Percentiles rank a stretch among this genome's conserved stretches.
These are phyloP conservation scores for Isoetes taiwanensis DNA, from an alignment of 75 land plant species.

Conservation along the genomic window DNA sequence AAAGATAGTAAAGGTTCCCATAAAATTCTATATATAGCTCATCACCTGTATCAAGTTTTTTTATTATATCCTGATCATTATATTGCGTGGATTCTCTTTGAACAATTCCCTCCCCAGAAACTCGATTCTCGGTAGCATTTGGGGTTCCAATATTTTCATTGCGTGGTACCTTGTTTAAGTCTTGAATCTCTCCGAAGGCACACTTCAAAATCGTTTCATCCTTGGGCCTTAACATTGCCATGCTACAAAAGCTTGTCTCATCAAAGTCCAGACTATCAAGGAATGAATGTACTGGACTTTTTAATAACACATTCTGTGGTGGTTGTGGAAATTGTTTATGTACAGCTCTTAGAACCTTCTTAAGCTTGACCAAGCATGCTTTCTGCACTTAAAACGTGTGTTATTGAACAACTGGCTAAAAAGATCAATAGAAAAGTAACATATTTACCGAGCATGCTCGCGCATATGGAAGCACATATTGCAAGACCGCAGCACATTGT, in stretches of 20 bases:
- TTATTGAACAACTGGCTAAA: background rate
- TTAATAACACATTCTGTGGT: constrained; percentile 49
- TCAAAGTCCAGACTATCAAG: constrained; percentile 63
- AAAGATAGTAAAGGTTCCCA: constrained; percentile 62
- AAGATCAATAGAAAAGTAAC: constrained; percentile 1
- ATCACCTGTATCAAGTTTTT: constrained; percentile 23
- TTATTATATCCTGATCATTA: background rate
- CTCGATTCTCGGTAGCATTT: too few relatives aligned
- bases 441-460: constrained; percentile 72
- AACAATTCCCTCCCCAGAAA: too few relatives aligned
- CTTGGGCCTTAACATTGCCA: constrained; percentile 36
- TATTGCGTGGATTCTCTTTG: too few relatives aligned
- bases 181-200: constrained; percentile 19
- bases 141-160: too few relatives aligned
- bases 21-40: constrained; percentile 69
- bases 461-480: constrained; percentile 83
- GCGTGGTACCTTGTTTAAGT: too few relatives aligned
- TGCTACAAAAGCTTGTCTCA: constrained; percentile 59
- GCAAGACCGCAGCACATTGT: constrained; percentile 95
- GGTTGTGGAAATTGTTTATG: constrained; percentile 88
- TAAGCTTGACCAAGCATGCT: constrained; percentile 71
- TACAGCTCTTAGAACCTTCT: constrained; percentile 83
- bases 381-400: constrained; percentile 35
- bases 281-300: constrained; percentile 61
- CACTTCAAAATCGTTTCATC: constrained; percentile 25